phyloP scores from a whole-genome alignment of 1,139 yeast genomes.

The Pichia sp. region DNA sequence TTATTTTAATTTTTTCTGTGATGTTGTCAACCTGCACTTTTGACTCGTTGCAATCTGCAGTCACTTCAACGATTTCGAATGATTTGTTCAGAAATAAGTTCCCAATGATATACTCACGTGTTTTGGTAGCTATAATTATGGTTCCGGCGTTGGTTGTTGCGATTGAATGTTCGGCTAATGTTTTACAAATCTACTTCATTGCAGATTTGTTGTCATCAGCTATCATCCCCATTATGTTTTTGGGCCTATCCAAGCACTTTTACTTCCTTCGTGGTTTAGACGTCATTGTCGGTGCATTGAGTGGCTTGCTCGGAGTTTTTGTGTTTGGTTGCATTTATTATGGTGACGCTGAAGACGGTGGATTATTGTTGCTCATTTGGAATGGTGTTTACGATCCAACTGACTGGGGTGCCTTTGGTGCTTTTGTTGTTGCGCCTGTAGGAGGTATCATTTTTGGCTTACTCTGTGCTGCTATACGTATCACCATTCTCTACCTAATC shows the following conservation, averaged over 20 bases:
- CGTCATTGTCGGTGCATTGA: slow-evolving; percentile 76
- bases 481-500: slow-evolving; percentile 37
- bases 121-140: slow-evolving; percentile 70
- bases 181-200: slow-evolving; percentile 81
- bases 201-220: slow-evolving; percentile 88
- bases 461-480: slow-evolving; percentile 49
- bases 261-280: slow-evolving; percentile 79
- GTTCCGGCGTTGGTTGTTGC: slow-evolving; percentile 85
- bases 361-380: slow-evolving; percentile 64
- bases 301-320: slow-evolving; percentile 76
- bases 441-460: slow-evolving; percentile 67
- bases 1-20: slow-evolving; percentile 70
- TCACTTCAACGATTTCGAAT: slow-evolving; percentile 84
- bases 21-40: slow-evolving; percentile 81
- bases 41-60: slow-evolving; percentile 85
- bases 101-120: slow-evolving; percentile 61
- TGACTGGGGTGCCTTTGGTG: slow-evolving; percentile 96
- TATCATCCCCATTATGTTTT: slow-evolving; percentile 77
- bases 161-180: slow-evolving; percentile 71
- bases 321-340: slow-evolving; percentile 81
- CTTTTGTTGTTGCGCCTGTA: slow-evolving; percentile 85
- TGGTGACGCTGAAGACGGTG: slow-evolving; percentile 69
- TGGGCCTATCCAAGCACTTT: slow-evolving; percentile 67
- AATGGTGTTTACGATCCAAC: slow-evolving; percentile 71
- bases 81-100: slow-evolving; percentile 83